Evolutionary conservation across 2,329 filamentous ascomycete species (phyloP), one percentile per base, ranked within the genome.

Genomic region (Tolypocladium nubicola): DNA sequence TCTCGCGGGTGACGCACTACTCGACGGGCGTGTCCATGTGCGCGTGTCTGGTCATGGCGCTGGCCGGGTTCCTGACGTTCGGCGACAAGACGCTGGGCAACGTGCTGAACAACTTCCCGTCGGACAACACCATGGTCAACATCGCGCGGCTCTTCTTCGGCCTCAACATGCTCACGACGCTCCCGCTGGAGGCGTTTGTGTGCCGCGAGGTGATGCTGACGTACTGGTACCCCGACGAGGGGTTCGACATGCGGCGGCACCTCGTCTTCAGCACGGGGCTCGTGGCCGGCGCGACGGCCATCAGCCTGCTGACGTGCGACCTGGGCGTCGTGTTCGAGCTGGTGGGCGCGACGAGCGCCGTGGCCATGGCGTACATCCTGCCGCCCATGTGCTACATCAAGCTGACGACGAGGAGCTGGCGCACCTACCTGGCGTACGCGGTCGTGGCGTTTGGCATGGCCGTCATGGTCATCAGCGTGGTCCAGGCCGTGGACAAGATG

Each of bases 151-250:
- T 99, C 54, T 97, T 90, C 74, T 97, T 99, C 69, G 94, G 94
- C 2, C 82, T 99, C 63, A 99, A 99, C 79, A 99, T 99, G 94
- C 84, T 99, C 66, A 97, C 94, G 16, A 97, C 94, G 1, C 79
- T 99, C 40, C 94, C 94, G 0, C 86, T 99, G 59, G 94, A 99
- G 77, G 92, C 91, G 19, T 99, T 99, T 71, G 94, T 99, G 56
- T 99, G 94, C 73, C 85, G 94, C 67, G 94, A 97, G 73, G 92
- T 97, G 61, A 96, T 97, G 89, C 83, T 90, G 64, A 91, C 90
- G 61, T 97, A 96, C 73, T 86, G 79, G 68, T 85, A 80, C 66
- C 82, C 81, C 0, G 78, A 77, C 59, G 90, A 77, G 63, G 87
- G 88, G 0, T 96, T 92, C 75, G 86, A 91, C 70, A 84, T 90